These are phyloP conservation scores for Fusarium pseudocircinatum DNA, from an alignment of 2,329 filamentous ascomycete species.

Conservation along the genomic window DNA sequence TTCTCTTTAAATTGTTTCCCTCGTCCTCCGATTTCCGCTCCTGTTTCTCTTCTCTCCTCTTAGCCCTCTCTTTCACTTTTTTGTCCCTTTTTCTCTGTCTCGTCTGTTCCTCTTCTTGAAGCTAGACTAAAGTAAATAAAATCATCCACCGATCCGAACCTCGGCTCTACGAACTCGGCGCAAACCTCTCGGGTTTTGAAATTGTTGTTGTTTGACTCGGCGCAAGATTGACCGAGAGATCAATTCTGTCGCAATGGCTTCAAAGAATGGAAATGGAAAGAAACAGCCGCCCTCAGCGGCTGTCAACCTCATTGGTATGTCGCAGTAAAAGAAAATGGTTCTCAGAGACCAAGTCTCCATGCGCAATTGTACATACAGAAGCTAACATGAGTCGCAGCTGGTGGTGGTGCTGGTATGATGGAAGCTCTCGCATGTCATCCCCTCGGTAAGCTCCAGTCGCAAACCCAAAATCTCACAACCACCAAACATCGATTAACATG, in stretches of 20 bases:
- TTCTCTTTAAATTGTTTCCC: slow-evolving; percentile 26
- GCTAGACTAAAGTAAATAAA: slow-evolving; percentile 13
- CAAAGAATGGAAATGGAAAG: slow-evolving; percentile 48
- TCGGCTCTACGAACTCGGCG: slow-evolving; percentile 32
- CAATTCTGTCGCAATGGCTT: slow-evolving; percentile 46
- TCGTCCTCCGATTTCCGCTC: slow-evolving; percentile 7
- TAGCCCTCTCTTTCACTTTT: neutral
- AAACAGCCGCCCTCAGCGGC: slow-evolving; percentile 86
- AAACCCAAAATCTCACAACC: neutral
- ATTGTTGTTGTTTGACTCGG: neutral
- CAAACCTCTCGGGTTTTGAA: slow-evolving; percentile 8
- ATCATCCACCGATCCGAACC: slow-evolving; percentile 29
- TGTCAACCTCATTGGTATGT: slow-evolving; percentile 87
- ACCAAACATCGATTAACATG: slow-evolving; percentile 2
- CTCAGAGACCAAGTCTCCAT: no score
- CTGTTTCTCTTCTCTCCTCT: slow-evolving; percentile 5
- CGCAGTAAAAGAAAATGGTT: neutral
- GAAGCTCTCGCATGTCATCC: slow-evolving; percentile 97
- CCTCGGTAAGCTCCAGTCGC: slow-evolving; percentile 68
- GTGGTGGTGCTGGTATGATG: slow-evolving; percentile 99
- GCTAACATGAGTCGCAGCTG: slow-evolving; percentile 66
- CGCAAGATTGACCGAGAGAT: neutral
- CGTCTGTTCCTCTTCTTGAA: neutral
- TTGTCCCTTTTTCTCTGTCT: neutral
- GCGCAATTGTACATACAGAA: slow-evolving; percentile 4